Percentiles rank a stretch among this genome's conserved stretches.
Conservation (phyloP, 2,329 filamentous ascomycete species). For the Hyphodiscus sp. region DNA sequence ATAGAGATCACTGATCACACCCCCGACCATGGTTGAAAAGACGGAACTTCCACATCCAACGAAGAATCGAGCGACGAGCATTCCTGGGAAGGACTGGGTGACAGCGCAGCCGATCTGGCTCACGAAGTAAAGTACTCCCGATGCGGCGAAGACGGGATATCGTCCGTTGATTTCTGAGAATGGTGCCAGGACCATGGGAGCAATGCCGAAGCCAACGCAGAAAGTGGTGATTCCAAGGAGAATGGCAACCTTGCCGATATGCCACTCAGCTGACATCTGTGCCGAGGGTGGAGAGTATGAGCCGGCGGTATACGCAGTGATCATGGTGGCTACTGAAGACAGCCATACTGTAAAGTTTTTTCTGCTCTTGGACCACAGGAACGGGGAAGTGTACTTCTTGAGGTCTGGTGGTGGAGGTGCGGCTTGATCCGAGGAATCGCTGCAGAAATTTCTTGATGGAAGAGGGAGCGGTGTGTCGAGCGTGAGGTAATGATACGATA, state of each 20-base stretch:
- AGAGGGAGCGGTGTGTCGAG: conserved; percentile 26
- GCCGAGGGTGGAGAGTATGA: conserved; percentile 65
- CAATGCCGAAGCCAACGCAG: conserved; percentile 71
- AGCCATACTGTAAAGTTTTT: conserved; percentile 68
- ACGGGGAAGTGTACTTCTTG: conserved; percentile 60
- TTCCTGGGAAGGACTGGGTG: conserved; percentile 61
- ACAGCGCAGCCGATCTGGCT: conserved; percentile 70
- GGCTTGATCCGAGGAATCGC: conserved; percentile 1
- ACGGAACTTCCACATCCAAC: conserved; percentile 69
- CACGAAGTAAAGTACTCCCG: conserved; percentile 64
- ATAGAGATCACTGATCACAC: conserved; percentile 83
- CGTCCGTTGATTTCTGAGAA: conserved; percentile 86
- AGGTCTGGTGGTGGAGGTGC: conserved; percentile 57
- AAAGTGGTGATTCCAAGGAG: conserved; percentile 75
- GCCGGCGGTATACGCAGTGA: conserved; percentile 77
- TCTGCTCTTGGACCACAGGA: conserved; percentile 61
- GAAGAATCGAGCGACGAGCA: conserved; percentile 71
- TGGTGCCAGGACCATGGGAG: conserved; percentile 83
- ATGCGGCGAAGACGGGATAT: conserved; percentile 71
- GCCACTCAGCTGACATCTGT: conserved; percentile 61
- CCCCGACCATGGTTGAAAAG: conserved; percentile 88
- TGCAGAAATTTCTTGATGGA: conserved; percentile 15
- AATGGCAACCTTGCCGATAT: conserved; percentile 58
- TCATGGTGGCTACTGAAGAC: conserved; percentile 67
- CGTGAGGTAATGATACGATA: conserved; percentile 28